Evolutionary conservation across 176 grass and related monocot genomes (phyloP).

Genomic region (sorghum (Sorghum bicolor)): Sorghum_bicolor_NCBIv3 NC_012876.2:4586501-4587000

Average conservation of each 20-base stretch:
- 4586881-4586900: neutral
- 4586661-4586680: constrained; percentile 1
- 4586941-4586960: neutral
- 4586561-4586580: constrained; percentile 18
- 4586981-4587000: neutral
- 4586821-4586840: neutral
- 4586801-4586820: neutral
- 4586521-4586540: constrained; percentile 26
- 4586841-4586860: neutral
- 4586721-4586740: constrained; percentile 12
- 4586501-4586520: constrained; percentile 17
- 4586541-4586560: constrained; percentile 41
- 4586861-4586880: neutral
- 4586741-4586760: neutral
- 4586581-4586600: constrained; percentile 20
- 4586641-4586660: neutral
- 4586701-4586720: constrained; percentile 25
- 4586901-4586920: neutral
- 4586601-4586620: constrained; percentile 36
- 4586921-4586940: neutral
- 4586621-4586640: constrained; percentile 31
- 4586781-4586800: constrained; percentile 11
- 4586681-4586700: constrained; percentile 19
- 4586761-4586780: neutral
- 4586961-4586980: neutral